These are phyloP conservation scores for Chlorella ohadii DNA, from an alignment of 139 green algal species.

Conservation along the genomic window DNA sequence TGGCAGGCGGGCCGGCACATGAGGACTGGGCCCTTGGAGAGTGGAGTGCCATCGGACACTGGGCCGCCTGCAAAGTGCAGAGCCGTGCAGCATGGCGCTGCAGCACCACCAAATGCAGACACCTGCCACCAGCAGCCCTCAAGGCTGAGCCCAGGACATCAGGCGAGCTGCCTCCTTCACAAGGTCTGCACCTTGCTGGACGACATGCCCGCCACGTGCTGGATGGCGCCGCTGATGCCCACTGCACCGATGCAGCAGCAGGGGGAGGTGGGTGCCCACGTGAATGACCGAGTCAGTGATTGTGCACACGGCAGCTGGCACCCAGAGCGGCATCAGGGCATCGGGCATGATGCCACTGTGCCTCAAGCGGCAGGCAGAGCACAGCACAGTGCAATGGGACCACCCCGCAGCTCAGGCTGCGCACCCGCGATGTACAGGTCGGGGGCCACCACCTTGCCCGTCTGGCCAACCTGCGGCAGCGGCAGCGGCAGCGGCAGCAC, in stretches of 20 bases:
- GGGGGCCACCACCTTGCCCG: slow-evolving; percentile 94
- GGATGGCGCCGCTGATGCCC: slow-evolving; percentile 95
- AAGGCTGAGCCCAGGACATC: no score
- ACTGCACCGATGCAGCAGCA: slow-evolving; percentile 43
- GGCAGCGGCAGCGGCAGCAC: background rate
- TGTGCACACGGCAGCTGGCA: no score
- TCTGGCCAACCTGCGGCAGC: slow-evolving; percentile 90
- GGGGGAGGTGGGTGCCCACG: no score
- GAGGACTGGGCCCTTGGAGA: no score
- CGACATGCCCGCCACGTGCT: slow-evolving; percentile 95
- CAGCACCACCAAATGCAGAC: no score
- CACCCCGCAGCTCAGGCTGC: background rate
- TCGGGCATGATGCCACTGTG: background rate
- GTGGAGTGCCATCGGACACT: no score
- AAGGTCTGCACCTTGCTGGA: slow-evolving; percentile 68
- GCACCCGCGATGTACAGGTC: slow-evolving; percentile 89
- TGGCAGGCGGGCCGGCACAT: background rate
- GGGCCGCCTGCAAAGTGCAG: no score
- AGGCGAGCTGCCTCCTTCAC: no score
- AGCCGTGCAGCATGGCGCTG: no score
- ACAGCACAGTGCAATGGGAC: background rate
- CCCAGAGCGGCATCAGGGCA: background rate
- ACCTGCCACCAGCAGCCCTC: no score
- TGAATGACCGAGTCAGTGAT: no score
- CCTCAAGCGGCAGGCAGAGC: background rate